Evolutionary conservation across 768 basidiomycete species (phyloP).

Genomic region (Suillus decipiens): DNA sequence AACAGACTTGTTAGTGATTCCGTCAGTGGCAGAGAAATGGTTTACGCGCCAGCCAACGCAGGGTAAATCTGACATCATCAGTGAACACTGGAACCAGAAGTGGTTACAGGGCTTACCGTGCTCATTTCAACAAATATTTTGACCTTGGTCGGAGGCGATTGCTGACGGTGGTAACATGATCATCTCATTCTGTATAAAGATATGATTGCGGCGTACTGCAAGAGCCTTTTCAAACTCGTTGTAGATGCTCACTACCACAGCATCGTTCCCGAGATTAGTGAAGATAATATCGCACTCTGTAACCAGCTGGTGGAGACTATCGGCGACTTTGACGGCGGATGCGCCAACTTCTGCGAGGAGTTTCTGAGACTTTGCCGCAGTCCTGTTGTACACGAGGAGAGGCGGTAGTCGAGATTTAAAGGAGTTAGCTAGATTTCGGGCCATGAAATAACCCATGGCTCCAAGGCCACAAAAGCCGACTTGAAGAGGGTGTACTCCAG

Average conservation of each 20-base stretch:
- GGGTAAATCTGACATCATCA: constrained; percentile 50
- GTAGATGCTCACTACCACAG: constrained; percentile 65
- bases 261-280: constrained; percentile 73
- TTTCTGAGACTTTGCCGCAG: constrained; percentile 57
- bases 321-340: constrained; percentile 55
- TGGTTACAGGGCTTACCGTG: constrained; percentile 52
- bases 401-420: constrained; percentile 48
- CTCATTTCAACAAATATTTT: constrained; percentile 87
- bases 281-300: constrained; percentile 73
- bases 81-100: constrained; percentile 12
- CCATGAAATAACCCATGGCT: constrained; percentile 77
- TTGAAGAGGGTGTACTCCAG: constrained; percentile 37
- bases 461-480: constrained; percentile 55
- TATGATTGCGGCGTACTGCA: constrained; percentile 40
- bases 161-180: constrained; percentile 29
- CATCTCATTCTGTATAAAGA: background rate
- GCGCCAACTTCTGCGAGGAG: constrained; percentile 56
- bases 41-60: constrained; percentile 43
- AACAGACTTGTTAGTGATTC: background rate
- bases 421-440: constrained; percentile 70
- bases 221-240: constrained; percentile 59
- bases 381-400: constrained; percentile 76
- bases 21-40: background rate
- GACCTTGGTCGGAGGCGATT: constrained; percentile 43
- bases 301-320: constrained; percentile 58